A percentile compares a stretch with the other conserved stretches of the same genome.
Evolutionary conservation across 495 filamentous ascomycete species (phyloP).

Genomic region (Coniosporium apollinis): DNA sequence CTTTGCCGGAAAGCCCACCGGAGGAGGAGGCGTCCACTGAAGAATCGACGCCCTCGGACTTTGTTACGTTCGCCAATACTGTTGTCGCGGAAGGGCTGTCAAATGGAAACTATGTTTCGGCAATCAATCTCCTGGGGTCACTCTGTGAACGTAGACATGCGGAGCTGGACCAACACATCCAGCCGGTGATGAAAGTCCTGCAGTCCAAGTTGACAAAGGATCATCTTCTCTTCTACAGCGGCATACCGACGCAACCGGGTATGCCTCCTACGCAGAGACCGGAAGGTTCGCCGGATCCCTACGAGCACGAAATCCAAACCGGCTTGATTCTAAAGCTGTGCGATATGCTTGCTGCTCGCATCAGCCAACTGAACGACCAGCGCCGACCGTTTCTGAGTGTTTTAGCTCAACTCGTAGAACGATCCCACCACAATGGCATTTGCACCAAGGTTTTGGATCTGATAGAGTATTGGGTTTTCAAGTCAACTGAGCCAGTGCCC

Average conservation of each 20-base stretch:
- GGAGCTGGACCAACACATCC: constrained; percentile 77
- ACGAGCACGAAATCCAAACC: constrained; percentile 71
- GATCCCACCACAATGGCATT: constrained; percentile 65
- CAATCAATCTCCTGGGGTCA: constrained; percentile 83
- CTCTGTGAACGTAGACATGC: constrained; percentile 66
- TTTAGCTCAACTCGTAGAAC: constrained; percentile 84
- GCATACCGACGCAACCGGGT: constrained; percentile 12
- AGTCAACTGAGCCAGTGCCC: constrained; percentile 80
- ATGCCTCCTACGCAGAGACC: too few species aligned
- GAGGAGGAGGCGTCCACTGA: constrained; percentile 68
- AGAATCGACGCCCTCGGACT: constrained; percentile 51
- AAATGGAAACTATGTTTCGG: constrained; percentile 61
- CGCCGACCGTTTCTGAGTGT: constrained; percentile 86
- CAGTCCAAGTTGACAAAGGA: constrained; percentile 87
- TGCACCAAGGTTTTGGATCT: constrained; percentile 85
- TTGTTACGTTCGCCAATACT: constrained; percentile 61
- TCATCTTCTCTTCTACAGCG: constrained; percentile 50
- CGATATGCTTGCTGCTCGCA: constrained; percentile 75
- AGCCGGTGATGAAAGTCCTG: constrained; percentile 79
- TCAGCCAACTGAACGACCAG: constrained; percentile 86
- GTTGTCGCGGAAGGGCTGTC: constrained; percentile 72
- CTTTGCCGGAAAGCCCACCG: constrained; percentile 50
- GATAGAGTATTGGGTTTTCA: constrained; percentile 93
- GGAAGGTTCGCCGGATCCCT: constrained; percentile 44
- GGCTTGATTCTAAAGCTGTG: constrained; percentile 85